phyloP scores from a whole-genome alignment of 75 land plant genomes.

The Cupressus sempervirens region DNA sequence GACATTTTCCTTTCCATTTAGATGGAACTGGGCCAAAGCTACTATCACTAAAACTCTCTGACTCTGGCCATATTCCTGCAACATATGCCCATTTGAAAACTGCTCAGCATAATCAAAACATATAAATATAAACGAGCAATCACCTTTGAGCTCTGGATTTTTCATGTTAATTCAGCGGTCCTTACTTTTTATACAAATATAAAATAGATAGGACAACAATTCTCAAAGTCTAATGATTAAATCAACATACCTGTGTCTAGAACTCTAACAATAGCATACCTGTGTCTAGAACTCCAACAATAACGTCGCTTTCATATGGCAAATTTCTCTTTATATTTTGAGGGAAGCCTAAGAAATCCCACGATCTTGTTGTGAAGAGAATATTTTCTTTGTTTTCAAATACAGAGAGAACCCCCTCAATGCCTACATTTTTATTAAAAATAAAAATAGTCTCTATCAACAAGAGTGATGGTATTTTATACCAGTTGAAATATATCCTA shows the following conservation, averaged over 20 bases:
- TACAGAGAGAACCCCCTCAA: slow-evolving; percentile 39
- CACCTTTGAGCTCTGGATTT: neutral
- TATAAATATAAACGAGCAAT: neutral
- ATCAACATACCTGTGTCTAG: slow-evolving; percentile 43
- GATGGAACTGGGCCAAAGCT: slow-evolving; percentile 23
- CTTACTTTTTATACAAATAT: too few relatives aligned
- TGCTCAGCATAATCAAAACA: neutral
- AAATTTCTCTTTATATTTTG: slow-evolving; percentile 11
- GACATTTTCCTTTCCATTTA: slow-evolving; percentile 35
- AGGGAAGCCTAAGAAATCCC: slow-evolving; percentile 32
- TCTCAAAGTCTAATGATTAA: too few relatives aligned
- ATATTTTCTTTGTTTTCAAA: slow-evolving; percentile 27
- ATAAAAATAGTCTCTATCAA: neutral
- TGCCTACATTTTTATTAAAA: slow-evolving; percentile 2
- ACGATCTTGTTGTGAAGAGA: slow-evolving; percentile 60
- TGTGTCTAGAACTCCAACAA: slow-evolving; percentile 54
- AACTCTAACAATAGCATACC: slow-evolving; percentile 53
- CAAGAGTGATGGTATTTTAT: too few relatives aligned
- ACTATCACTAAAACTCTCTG: slow-evolving; percentile 25
- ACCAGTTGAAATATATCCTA: neutral
- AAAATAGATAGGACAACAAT: too few relatives aligned
- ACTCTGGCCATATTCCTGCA: slow-evolving; percentile 39
- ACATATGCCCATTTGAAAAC: neutral
- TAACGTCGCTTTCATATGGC: slow-evolving; percentile 26
- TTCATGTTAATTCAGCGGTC: neutral